Evolutionary conservation across 306 rosid genomes (phyloP).

Genomic region (Astragalus glycyphyllos): DNA sequence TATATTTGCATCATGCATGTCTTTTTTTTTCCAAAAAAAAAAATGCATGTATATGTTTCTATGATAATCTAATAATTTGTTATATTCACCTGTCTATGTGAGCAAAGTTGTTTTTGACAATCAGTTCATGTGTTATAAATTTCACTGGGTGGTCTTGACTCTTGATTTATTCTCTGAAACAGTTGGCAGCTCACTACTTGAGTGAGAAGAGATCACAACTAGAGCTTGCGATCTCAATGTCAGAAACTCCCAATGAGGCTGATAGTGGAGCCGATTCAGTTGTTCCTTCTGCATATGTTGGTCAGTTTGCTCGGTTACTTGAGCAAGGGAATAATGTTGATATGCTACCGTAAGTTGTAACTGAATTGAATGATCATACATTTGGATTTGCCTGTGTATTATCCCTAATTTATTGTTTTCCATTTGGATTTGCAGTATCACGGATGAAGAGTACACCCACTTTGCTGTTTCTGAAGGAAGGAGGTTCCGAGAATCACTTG

Average conservation of each 20-base stretch:
- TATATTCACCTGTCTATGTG: background rate
- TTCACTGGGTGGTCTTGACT: constrained; percentile 21
- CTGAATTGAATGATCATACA: constrained; percentile 39
- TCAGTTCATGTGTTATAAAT: background rate
- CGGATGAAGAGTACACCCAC: constrained; percentile 76
- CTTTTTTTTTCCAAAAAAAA: too few relatives aligned
- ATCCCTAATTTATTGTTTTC: constrained; percentile 39
- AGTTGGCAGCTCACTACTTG: constrained; percentile 90
- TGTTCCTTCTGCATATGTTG: constrained; percentile 78
- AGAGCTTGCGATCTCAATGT: constrained; percentile 75
- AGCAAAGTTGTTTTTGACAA: constrained; percentile 26
- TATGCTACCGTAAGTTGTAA: constrained; percentile 77
- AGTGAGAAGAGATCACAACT: constrained; percentile 82
- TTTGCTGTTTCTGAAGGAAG: constrained; percentile 79
- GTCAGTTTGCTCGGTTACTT: constrained; percentile 80
- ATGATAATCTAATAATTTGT: constrained; percentile 9
- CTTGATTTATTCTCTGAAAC: constrained; percentile 53
- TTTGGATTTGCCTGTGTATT: constrained; percentile 32
- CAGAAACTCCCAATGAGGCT: constrained; percentile 61
- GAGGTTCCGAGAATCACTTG: constrained; percentile 84
- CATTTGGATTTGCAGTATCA: constrained; percentile 69
- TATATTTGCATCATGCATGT: constrained; percentile 17
- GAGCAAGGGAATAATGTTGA: constrained; percentile 74
- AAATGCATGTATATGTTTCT: constrained; percentile 21
- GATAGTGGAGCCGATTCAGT: constrained; percentile 70